Evolutionary conservation across 2,329 filamentous ascomycete species (phyloP).

Genomic region (Apiospora kogelbergensis): DNA sequence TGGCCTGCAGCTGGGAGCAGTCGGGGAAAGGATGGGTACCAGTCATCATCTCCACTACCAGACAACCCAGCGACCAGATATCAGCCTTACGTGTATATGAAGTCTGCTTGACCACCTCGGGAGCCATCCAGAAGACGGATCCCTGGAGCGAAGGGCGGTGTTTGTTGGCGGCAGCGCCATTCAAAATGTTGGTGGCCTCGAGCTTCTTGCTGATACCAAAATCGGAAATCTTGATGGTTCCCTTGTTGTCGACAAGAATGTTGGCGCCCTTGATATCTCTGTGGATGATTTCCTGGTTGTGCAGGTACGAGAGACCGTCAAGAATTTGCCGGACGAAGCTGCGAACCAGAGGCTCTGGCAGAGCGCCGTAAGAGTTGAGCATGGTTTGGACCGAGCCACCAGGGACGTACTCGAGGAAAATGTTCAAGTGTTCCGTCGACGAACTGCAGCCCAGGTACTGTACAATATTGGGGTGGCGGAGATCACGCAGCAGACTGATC

Average conservation of each 20-base stretch:
- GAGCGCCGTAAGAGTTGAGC: constrained; percentile 96
- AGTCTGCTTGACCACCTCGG: constrained; percentile 96
- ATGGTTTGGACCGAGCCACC: constrained; percentile 97
- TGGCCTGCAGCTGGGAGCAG: constrained; percentile 94
- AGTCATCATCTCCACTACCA: constrained; percentile 99
- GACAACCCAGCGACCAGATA: constrained; percentile 95
- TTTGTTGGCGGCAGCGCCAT: constrained; percentile 65
- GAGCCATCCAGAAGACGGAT: constrained; percentile 99
- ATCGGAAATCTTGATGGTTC: constrained; percentile 98
- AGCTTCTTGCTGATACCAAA: constrained; percentile 99
- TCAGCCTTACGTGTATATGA: constrained; percentile 98
- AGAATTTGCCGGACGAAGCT: constrained; percentile 98
- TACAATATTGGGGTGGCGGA: constrained; percentile 96
- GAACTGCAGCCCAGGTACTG: constrained; percentile 96
- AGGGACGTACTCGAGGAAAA: constrained; percentile 99
- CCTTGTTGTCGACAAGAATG: constrained; percentile 98
- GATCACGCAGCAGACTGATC: constrained; percentile 88
- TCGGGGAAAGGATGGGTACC: constrained; percentile 95
- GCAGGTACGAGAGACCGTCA: constrained; percentile 87
- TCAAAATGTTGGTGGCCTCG: constrained; percentile 83
- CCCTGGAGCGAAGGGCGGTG: constrained; percentile 83
- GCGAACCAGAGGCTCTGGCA: constrained; percentile 88
- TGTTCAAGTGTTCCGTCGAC: constrained; percentile 89
- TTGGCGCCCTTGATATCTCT: constrained; percentile 99
- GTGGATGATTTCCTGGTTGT: constrained; percentile 94